Conservation (phyloP, 305 asterid species). For the Solanum hybrid region DNA sequence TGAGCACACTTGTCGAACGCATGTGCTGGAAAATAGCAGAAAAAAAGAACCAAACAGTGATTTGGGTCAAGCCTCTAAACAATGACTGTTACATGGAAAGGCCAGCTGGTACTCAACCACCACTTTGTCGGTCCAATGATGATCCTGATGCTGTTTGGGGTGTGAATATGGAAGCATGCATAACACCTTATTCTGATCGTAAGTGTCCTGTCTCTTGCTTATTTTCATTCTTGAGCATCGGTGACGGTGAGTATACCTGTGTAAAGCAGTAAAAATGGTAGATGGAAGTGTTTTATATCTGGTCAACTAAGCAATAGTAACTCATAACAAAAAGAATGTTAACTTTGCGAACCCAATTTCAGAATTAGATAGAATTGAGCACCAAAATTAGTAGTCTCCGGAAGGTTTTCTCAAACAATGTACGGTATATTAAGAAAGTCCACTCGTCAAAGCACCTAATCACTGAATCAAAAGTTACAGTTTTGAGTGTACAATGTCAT, state of each 20-base stretch:
- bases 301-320: neutral
- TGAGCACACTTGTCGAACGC: slow-evolving; percentile 78
- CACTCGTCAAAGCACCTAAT: neutral
- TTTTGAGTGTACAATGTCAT: neutral
- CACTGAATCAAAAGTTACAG: neutral
- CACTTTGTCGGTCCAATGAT: slow-evolving; percentile 75
- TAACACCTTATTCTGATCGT: slow-evolving; percentile 81
- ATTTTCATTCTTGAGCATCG: neutral
- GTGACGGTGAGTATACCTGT: neutral
- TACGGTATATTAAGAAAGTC: neutral
- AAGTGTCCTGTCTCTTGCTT: slow-evolving; percentile 26
- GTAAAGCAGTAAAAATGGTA: neutral
- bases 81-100: slow-evolving; percentile 66
- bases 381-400: neutral
- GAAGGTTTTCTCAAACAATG: neutral
- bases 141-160: slow-evolving; percentile 90
- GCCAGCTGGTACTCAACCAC: slow-evolving; percentile 72
- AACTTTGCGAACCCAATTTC: neutral
- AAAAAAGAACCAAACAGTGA: slow-evolving; percentile 74
- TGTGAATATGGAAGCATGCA: slow-evolving; percentile 78
- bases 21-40: slow-evolving; percentile 93
- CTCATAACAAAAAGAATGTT: neutral
- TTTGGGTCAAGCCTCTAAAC: slow-evolving; percentile 83
- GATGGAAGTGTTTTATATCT: neutral
- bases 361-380: neutral